These are phyloP conservation scores for Macadamia integrifolia DNA, from an alignment of 164 flowering plant genomes.

Conservation along the genomic window DNA sequence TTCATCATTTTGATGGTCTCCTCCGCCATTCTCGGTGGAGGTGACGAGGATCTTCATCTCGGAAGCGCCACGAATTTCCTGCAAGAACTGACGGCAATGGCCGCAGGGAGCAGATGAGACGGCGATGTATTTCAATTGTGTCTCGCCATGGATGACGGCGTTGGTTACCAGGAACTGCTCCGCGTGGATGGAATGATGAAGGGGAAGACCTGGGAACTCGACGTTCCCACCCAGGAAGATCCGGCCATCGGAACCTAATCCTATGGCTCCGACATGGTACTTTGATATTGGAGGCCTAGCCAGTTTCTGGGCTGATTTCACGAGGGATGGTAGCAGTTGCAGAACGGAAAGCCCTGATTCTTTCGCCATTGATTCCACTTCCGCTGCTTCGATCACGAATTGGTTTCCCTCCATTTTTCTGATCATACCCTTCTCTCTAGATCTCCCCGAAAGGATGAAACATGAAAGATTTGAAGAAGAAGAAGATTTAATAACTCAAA, in stretches of 20 bases:
- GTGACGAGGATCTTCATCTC: constrained; percentile 34
- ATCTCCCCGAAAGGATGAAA: too few species aligned
- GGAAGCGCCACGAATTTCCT: constrained; percentile 46
- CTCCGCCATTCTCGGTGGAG: not conserved
- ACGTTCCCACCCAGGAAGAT: constrained; percentile 81
- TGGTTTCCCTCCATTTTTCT: constrained; percentile 32
- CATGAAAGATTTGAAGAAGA: too few species aligned
- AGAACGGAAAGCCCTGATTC: constrained; percentile 28
- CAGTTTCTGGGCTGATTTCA: constrained; percentile 45
- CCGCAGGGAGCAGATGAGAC: constrained; percentile 78
- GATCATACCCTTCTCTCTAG: too few species aligned
- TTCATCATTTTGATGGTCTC: not conserved
- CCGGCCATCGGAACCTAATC: constrained; percentile 63
- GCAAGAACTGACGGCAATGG: constrained; percentile 80
- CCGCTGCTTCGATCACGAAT: constrained; percentile 58
- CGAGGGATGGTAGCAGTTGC: constrained; percentile 60
- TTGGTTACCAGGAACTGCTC: constrained; percentile 68
- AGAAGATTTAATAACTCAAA: too few species aligned
- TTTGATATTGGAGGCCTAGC: constrained; percentile 86
- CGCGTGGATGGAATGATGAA: constrained; percentile 70
- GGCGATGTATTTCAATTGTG: constrained; percentile 35
- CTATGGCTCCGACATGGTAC: constrained; percentile 75
- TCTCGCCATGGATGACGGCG: constrained; percentile 33
- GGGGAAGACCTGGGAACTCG: constrained; percentile 83
- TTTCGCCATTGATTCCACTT: constrained; percentile 48